Conservation (phyloP, 2,329 filamentous ascomycete species). For the Lomentospora prolificans region DNA sequence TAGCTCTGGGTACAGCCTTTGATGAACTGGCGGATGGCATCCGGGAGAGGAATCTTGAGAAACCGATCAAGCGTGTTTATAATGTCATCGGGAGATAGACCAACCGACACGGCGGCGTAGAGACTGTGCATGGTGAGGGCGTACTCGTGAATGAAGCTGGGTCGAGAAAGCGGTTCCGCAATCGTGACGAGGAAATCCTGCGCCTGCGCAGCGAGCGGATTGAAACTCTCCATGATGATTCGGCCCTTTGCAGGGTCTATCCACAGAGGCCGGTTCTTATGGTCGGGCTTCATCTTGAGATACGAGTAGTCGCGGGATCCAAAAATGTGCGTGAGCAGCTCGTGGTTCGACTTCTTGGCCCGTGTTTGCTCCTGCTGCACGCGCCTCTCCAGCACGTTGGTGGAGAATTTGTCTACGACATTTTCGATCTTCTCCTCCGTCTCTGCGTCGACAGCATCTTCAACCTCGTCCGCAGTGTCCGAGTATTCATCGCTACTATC, state of each 20-base stretch:
- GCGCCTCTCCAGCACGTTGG: slow-evolving; percentile 8
- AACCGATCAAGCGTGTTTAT: slow-evolving; percentile 80
- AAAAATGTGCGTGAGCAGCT: slow-evolving; percentile 37
- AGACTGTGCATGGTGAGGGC: slow-evolving; percentile 83
- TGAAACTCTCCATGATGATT: slow-evolving; percentile 92
- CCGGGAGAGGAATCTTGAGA: slow-evolving; percentile 77
- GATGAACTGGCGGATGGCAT: slow-evolving; percentile 72
- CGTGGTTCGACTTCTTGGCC: slow-evolving; percentile 27
- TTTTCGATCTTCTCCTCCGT: slow-evolving; percentile 46
- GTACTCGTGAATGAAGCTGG: slow-evolving; percentile 89
- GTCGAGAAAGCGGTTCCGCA: slow-evolving; percentile 83
- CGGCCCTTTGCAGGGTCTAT: slow-evolving; percentile 79
- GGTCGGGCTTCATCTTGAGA: slow-evolving; percentile 75
- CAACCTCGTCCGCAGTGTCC: slow-evolving; percentile 29
- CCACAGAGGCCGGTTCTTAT: slow-evolving; percentile 84
- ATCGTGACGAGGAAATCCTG: slow-evolving; percentile 96
- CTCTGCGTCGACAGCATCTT: slow-evolving; percentile 39
- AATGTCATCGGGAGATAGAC: slow-evolving; percentile 81
- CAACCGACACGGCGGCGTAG: slow-evolving; percentile 91
- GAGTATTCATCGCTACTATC: slow-evolving; percentile 42
- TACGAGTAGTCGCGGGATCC: slow-evolving; percentile 65
- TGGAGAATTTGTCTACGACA: slow-evolving; percentile 50
- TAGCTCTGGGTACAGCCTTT: slow-evolving; percentile 75
- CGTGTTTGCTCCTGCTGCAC: slow-evolving; percentile 35
- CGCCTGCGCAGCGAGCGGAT: slow-evolving; percentile 72